Evolutionary conservation across 1,139 yeast genomes (phyloP).

Genomic region (Yamadazyma triangularis): DNA sequence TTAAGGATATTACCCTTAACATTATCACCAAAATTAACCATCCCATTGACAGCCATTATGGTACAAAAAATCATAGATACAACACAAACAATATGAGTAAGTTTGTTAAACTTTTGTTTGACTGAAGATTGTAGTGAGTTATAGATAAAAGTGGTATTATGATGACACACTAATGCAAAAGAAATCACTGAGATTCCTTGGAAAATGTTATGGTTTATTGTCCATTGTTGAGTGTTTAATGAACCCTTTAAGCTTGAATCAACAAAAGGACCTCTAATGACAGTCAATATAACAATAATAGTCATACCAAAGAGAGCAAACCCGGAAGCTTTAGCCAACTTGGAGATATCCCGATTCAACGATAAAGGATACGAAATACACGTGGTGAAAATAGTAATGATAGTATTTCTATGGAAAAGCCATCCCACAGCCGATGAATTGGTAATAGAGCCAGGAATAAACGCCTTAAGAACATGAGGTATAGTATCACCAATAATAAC

Average conservation of each 20-base stretch:
- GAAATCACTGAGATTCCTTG: conserved; percentile 91
- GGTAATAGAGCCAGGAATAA: conserved; percentile 52
- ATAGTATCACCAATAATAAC: conserved; percentile 93
- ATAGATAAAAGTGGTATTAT: conserved; percentile 84
- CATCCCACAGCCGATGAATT: conserved; percentile 36
- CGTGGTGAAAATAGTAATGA: conserved; percentile 65
- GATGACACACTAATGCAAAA: conserved; percentile 92
- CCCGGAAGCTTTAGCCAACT: conserved; percentile 83
- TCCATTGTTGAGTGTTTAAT: conserved; percentile 43
- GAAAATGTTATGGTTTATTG: conserved; percentile 63
- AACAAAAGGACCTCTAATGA: conserved; percentile 66
- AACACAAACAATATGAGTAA: conserved; percentile 81
- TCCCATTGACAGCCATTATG: conserved; percentile 77
- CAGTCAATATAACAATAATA: conserved; percentile 69
- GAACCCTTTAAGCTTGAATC: conserved; percentile 44
- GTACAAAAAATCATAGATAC: conserved; percentile 79
- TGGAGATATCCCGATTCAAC: conserved; percentile 74
- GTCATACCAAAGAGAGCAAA: conserved; percentile 83
- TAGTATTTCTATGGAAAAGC: conserved; percentile 59
- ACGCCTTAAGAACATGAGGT: conserved; percentile 77
- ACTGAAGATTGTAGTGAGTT: conserved; percentile 78
- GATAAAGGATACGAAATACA: conserved; percentile 82
- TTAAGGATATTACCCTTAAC: conserved; percentile 86
- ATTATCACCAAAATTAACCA: conserved; percentile 65
- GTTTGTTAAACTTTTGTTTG: conserved; percentile 62